Conservation (phyloP, 2,329 filamentous ascomycete genomes). For the Bipolaris gigantea region DNA sequence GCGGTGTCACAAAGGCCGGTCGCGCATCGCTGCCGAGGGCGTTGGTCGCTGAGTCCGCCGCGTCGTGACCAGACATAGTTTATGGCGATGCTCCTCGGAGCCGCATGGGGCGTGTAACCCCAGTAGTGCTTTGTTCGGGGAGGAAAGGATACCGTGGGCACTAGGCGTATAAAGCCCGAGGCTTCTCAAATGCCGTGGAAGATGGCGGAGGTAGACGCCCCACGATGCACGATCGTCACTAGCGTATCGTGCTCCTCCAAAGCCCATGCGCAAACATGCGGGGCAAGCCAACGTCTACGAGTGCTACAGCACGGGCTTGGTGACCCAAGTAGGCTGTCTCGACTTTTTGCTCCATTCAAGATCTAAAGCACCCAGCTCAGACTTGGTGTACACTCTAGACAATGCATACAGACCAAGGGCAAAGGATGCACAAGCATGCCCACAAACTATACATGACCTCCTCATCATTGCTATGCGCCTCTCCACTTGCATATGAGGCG, state of each 20-base stretch:
- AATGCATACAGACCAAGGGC: slow-evolving; percentile 5
- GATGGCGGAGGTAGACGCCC: slow-evolving; percentile 14
- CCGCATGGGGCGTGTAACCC: slow-evolving; percentile 36
- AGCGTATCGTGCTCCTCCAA: slow-evolving; percentile 10
- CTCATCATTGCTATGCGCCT: slow-evolving; percentile 11
- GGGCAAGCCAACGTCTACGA: slow-evolving; percentile 5
- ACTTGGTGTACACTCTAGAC: slow-evolving; percentile 6
- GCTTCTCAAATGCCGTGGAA: slow-evolving; percentile 12
- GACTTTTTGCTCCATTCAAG: not conserved
- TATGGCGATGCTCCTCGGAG: slow-evolving; percentile 40
- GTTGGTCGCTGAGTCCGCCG: slow-evolving; percentile 30
- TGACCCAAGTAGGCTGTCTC: not conserved
- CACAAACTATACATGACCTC: slow-evolving; percentile 17
- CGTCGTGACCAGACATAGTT: slow-evolving; percentile 45
- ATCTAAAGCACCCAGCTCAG: slow-evolving; percentile 1
- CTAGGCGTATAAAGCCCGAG: slow-evolving; percentile 9
- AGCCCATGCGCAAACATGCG: slow-evolving; percentile 16
- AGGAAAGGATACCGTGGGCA: slow-evolving; percentile 8
- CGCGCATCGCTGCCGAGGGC: slow-evolving; percentile 17
- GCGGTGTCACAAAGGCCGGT: slow-evolving; percentile 30
- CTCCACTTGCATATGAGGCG: not conserved
- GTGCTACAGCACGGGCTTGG: not conserved
- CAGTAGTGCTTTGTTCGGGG: slow-evolving; percentile 8
- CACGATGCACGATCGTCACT: slow-evolving; percentile 17
- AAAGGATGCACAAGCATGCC: slow-evolving; percentile 3